Percentiles rank a stretch among this genome's conserved stretches.
phyloP scores from a whole-genome alignment of 768 basidiomycete species.

The Phylloporus sp. region DNA sequence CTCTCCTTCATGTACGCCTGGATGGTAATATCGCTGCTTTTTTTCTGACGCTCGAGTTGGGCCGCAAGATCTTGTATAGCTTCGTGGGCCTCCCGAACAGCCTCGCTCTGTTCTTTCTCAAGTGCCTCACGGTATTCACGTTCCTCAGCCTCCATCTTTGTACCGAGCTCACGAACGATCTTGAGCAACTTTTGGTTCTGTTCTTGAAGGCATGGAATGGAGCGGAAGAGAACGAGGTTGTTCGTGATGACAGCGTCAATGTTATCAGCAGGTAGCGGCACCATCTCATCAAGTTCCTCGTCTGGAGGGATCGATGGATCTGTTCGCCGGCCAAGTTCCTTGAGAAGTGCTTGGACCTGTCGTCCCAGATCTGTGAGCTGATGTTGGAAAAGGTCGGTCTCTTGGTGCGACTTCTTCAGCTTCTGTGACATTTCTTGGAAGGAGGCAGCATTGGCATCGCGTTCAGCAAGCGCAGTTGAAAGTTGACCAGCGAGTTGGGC shows the following conservation, averaged over 20 bases:
- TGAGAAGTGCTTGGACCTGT: slow-evolving; percentile 77
- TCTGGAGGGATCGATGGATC: slow-evolving; percentile 80
- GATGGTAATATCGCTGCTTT: slow-evolving; percentile 62
- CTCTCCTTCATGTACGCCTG: slow-evolving; percentile 85
- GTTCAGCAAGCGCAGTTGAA: slow-evolving; percentile 66
- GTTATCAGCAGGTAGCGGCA: slow-evolving; percentile 45
- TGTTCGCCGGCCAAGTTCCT: slow-evolving; percentile 75
- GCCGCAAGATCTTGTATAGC: slow-evolving; percentile 75
- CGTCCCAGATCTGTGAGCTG: slow-evolving; percentile 81
- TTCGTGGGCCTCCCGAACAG: slow-evolving; percentile 83
- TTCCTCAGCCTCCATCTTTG: slow-evolving; percentile 84
- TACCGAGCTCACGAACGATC: slow-evolving; percentile 78
- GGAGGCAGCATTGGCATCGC: slow-evolving; percentile 56
- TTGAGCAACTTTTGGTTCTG: slow-evolving; percentile 89
- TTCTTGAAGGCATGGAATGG: slow-evolving; percentile 74
- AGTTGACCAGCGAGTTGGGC: slow-evolving; percentile 79
- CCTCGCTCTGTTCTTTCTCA: slow-evolving; percentile 72
- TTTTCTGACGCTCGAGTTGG: slow-evolving; percentile 77
- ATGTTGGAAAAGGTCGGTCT: slow-evolving; percentile 65
- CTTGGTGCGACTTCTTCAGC: slow-evolving; percentile 50
- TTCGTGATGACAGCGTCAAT: slow-evolving; percentile 83
- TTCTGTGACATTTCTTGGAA: slow-evolving; percentile 64
- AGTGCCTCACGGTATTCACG: slow-evolving; percentile 65
- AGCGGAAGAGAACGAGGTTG: slow-evolving; percentile 82
- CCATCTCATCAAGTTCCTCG: slow-evolving; percentile 50